These are phyloP conservation scores for Agaricus bisporus DNA, from an alignment of 768 basidiomycete genomes.

Conservation along the genomic window DNA sequence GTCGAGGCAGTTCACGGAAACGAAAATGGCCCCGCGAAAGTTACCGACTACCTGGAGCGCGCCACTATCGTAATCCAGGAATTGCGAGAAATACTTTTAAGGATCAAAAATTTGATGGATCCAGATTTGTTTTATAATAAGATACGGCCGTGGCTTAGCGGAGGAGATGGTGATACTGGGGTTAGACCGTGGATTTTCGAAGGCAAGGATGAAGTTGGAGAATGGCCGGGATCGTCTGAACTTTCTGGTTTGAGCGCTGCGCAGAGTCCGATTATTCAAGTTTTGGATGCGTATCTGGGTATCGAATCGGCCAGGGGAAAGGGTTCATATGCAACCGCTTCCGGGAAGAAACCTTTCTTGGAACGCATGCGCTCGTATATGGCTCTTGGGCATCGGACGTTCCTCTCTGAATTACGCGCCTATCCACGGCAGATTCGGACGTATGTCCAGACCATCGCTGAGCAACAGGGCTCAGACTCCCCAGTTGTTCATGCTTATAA, in stretches of 20 bases:
- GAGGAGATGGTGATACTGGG: no score
- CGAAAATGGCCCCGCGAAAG: no score
- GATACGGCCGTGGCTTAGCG: no score
- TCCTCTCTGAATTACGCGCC: slow-evolving; percentile 30
- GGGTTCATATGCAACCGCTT: neutral
- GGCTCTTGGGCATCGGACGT: slow-evolving; percentile 51
- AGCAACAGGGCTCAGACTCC: slow-evolving; percentile 15
- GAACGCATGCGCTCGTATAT: slow-evolving; percentile 75
- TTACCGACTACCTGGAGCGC: no score
- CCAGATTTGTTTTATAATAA: no score
- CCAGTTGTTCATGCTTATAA: slow-evolving; percentile 56
- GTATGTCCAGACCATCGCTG: slow-evolving; percentile 41
- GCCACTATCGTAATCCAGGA: no score
- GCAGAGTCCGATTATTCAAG: slow-evolving; percentile 72
- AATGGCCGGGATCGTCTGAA: neutral
- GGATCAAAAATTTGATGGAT: no score
- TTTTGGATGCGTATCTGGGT: slow-evolving; percentile 68
- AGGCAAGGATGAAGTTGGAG: slow-evolving; percentile 25
- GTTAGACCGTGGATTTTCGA: no score
- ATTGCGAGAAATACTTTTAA: no score
- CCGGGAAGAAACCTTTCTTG: slow-evolving; percentile 22
- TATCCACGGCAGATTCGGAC: no score
- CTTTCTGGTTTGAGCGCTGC: slow-evolving; percentile 78
- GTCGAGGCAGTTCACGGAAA: no score
- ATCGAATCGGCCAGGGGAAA: slow-evolving; percentile 27